Evolutionary conservation across 495 filamentous ascomycete species (phyloP), one percentile per base, ranked within the genome.

Genomic region (Aspergillus sclerotiicarbonarius): DNA sequence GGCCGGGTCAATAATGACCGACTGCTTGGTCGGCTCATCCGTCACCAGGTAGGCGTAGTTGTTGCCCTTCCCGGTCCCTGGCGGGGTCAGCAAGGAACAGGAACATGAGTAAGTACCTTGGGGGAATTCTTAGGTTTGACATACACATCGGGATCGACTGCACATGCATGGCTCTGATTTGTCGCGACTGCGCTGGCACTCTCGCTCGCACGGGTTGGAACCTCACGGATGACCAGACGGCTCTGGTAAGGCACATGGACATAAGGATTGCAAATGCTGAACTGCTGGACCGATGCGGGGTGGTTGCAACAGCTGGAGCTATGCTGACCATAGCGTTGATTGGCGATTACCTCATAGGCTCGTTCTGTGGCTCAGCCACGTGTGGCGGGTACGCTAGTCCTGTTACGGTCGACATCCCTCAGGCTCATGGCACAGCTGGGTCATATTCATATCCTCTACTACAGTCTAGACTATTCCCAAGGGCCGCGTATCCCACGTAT

Each of bases 111-210:
- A 39, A 57, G 37, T 32, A 54, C 30, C 19, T 33, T 47, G 19
- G 33, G 12, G 7, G 19, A 13, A n/a, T 37, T 21, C 39, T 33
- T 18, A 12, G 25, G 25, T 56, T 41, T 35, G 5, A 82, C 90
- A 67, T 85, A 96, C 93, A 98, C 94, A 98, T 98, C 33, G 94
- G 94, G 77, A 98, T 96, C 55, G 91, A 91, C 71, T 92, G 85
- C 73, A 98, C 88, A 87, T 97, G 92, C 94, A 98, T 98, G 62
- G 78, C 71, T 69, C 72, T 67, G 54, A 51, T 18, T 53, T 67
- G 67, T 32, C 47, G 56, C 48, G 45, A 19, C 46, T 37, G 39
- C 35, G 47, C 29, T 32, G 20, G 16, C 13, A 31, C 12, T 25
- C 25, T 25, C 5, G 12, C 29, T 32, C 25, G n/a, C 13, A 31